A percentile compares a stretch with the other conserved stretches of the same genome.
Conservation (phyloP, 768 basidiomycete genomes). For the Udeniomyces megalosporus region DNA sequence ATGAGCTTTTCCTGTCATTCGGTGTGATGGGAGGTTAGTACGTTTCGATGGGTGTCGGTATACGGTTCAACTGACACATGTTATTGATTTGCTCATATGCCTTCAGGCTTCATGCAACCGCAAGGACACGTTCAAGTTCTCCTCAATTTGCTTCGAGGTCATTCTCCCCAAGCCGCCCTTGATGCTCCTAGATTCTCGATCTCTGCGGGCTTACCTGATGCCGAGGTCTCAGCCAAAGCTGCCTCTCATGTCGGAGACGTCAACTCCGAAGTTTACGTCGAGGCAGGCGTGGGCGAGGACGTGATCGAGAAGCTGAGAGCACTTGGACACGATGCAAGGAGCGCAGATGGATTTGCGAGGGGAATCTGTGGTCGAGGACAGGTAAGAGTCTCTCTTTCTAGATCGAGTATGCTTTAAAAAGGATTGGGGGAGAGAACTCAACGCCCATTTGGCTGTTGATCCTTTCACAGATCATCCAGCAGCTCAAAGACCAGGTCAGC, state of each 20-base stretch:
- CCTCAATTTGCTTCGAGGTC: constrained; percentile 74
- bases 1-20: constrained; percentile 72
- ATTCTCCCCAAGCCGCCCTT: constrained; percentile 70
- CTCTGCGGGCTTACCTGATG: constrained; percentile 32
- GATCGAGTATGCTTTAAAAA: no score
- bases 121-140: constrained; percentile 94
- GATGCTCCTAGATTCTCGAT: constrained; percentile 96
- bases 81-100: constrained; percentile 24
- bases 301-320: constrained; percentile 56
- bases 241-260: constrained; percentile 44
- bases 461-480: background rate
- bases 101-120: constrained; percentile 71
- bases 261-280: constrained; percentile 66
- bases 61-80: no score
- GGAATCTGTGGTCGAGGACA: constrained; percentile 27
- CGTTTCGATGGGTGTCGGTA: no score
- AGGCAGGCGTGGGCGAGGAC: constrained; percentile 55
- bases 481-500: constrained; percentile 47
- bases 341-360: constrained; percentile 44
- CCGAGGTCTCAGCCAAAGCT: constrained; percentile 34
- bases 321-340: constrained; percentile 75
- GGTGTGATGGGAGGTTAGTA: constrained; percentile 24
- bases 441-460: background rate
- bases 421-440: constrained; percentile 28
- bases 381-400: background rate